phyloP scores from a whole-genome alignment of 2,329 filamentous ascomycete species.

The Lecanicillium sp. region DNA sequence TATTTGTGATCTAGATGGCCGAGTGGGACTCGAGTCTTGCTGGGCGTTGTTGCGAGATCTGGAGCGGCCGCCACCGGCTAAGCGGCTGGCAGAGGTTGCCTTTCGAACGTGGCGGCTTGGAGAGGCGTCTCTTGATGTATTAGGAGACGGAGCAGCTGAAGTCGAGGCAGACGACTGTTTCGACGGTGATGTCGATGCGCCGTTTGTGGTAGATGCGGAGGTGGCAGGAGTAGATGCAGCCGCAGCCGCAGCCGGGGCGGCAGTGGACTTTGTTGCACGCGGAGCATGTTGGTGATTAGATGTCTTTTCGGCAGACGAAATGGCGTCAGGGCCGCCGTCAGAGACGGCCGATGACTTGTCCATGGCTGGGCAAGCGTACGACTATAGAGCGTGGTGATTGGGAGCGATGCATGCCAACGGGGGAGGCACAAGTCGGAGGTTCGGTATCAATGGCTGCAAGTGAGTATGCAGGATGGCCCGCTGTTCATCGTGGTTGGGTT shows the following conservation, averaged over 20 bases:
- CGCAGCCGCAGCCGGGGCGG: neutral
- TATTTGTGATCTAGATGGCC: slow-evolving; percentile 39
- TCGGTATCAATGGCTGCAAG: slow-evolving; percentile 7
- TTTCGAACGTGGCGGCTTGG: slow-evolving; percentile 32
- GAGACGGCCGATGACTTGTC: slow-evolving; percentile 23
- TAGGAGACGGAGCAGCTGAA: slow-evolving; percentile 27
- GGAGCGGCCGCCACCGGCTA: slow-evolving; percentile 34
- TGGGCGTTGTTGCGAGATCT: slow-evolving; percentile 60
- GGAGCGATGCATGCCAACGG: slow-evolving; percentile 24
- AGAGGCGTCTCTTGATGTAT: slow-evolving; percentile 37
- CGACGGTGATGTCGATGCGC: neutral
- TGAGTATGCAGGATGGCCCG: slow-evolving; percentile 17
- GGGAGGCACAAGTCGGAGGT: slow-evolving; percentile 11
- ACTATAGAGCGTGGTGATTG: slow-evolving; percentile 18
- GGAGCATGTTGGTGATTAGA: slow-evolving; percentile 12
- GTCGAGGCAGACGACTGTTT: slow-evolving; percentile 24
- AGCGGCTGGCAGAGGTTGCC: slow-evolving; percentile 25
- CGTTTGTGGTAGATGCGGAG: neutral
- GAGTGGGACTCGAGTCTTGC: slow-evolving; percentile 55
- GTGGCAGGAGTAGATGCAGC: neutral
- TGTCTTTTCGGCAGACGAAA: slow-evolving; percentile 13
- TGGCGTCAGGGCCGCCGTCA: slow-evolving; percentile 16
- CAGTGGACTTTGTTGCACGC: slow-evolving; percentile 4
- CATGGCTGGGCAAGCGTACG: slow-evolving; percentile 19
- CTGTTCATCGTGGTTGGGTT: slow-evolving; percentile 27